Evolutionary conservation across 1,284 basidiomycete species (phyloP), one percentile per base, ranked within the genome.

Genomic region (Trametes versicolor): DNA sequence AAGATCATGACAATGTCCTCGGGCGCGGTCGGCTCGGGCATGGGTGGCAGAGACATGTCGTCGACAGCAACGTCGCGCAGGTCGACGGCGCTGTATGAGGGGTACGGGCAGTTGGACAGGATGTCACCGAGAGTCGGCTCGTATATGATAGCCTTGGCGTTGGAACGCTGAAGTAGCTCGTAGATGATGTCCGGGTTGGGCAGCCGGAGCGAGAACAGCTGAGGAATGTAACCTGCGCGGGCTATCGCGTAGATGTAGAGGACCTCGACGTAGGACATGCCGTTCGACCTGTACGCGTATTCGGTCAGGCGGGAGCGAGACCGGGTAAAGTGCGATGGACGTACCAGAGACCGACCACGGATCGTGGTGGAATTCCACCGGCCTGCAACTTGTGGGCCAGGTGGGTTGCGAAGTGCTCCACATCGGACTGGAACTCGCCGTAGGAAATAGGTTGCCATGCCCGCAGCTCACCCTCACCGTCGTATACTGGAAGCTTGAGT

Each of bases 201-300:
- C 34, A 92, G 82, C 23, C 88, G 84, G 66, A 92, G 80, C 73
- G 88, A 89, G 80, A 91, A 90, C 17, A 92, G 75, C 69, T 92
- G 90, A 0, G 90, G 90, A 66, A 91, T 79, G 73, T 85, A 92
- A 3, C 89, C 89, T 4, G 90, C 90, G 70, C 90, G 80, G 5
- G 87, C 86, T 53, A 92, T 77, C 56, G 86, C 88, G 72, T 91
- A 92, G 66, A 92, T 87, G 68, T 89, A 87, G 37, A 91, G 77
- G 25, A 89, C 82, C 72, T 92, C 90, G 49, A 78, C 75, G 71
- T 91, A 92, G 27, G 84, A 82, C 79, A 88, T 84, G 10, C 90
- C 90, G 43, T 84, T 81, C 39, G 91, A 77, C 90, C 90, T 92
- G 66, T 36, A 4, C 9, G 41, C 17, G 66, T 29, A 53, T 71